phyloP scores from a whole-genome alignment of 176 grass and related monocot genomes.

The Triticum monococcum region DNA sequence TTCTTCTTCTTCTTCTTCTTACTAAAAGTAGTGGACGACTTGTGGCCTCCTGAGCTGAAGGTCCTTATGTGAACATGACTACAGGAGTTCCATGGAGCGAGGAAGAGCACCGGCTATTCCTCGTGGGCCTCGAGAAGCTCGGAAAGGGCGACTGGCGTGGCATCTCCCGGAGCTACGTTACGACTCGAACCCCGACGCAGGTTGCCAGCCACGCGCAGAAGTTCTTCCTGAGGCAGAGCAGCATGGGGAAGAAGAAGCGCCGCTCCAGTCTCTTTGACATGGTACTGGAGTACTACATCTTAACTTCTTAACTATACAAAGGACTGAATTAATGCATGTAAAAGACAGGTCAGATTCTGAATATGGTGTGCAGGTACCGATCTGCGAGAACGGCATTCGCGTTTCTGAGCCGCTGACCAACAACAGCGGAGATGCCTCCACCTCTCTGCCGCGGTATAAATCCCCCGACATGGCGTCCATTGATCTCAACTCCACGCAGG shows the following conservation, averaged over 20 bases:
- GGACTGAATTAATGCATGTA: background rate
- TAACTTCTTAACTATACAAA: background rate
- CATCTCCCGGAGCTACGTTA: constrained; percentile 82
- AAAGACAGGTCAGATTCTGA: background rate
- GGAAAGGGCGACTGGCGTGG: constrained; percentile 95
- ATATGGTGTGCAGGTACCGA: constrained; percentile 38
- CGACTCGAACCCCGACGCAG: constrained; percentile 87
- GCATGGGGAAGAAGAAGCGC: constrained; percentile 78
- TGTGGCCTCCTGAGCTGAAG: too few relatives aligned
- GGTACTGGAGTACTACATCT: constrained; percentile 35
- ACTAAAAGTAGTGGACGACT: too few relatives aligned
- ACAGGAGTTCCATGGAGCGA: constrained; percentile 90
- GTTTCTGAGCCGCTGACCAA: background rate
- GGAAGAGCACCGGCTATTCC: constrained; percentile 88
- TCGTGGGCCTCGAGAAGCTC: constrained; percentile 69
- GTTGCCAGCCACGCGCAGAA: constrained; percentile 97
- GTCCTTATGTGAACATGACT: background rate
- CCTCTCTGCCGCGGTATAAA: constrained; percentile 17
- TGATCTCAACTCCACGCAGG: constrained; percentile 44
- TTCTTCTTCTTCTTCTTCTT: too few relatives aligned
- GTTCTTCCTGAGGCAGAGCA: constrained; percentile 85
- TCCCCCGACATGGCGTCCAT: constrained; percentile 2
- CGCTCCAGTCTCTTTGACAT: constrained; percentile 94
- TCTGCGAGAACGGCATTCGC: constrained; percentile 30
- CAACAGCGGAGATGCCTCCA: constrained; percentile 11